Evolutionary conservation across 192 early-diverging fungal species (phyloP).

Genomic region (Backusella mclennaniae): DNA sequence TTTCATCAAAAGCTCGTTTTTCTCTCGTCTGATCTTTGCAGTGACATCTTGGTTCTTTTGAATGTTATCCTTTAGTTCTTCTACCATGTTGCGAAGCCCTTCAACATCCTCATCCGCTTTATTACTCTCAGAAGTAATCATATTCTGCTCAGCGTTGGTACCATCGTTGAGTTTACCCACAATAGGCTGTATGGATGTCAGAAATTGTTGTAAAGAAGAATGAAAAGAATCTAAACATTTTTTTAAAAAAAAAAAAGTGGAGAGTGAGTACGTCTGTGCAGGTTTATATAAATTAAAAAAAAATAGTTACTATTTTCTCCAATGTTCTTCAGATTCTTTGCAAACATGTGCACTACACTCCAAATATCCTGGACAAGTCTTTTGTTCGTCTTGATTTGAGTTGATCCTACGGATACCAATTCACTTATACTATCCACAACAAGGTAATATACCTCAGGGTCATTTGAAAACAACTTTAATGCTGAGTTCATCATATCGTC

Average conservation of each 20-base stretch:
- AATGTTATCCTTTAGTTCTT: constrained; percentile 18
- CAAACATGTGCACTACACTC: constrained; percentile 49
- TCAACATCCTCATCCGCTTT: constrained; percentile 22
- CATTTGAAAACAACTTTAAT: constrained; percentile 12
- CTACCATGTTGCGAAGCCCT: constrained; percentile 25
- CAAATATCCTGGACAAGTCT: constrained; percentile 45
- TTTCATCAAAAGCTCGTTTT: constrained; percentile 33
- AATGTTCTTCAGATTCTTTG: constrained; percentile 21
- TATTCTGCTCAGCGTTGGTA: not conserved
- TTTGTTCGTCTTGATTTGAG: constrained; percentile 10
- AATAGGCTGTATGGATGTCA: constrained; percentile 25
- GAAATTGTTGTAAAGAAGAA: constrained; percentile 17
- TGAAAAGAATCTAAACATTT: constrained; percentile 16
- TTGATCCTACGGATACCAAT: constrained; percentile 6
- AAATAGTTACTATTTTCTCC: constrained; percentile 12
- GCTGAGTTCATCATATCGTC: constrained; percentile 24
- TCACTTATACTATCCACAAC: constrained; percentile 26
- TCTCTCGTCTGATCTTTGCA: constrained; percentile 30
- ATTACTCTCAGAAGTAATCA: not conserved
- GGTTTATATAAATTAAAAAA: not conserved
- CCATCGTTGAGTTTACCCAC: constrained; percentile 22
- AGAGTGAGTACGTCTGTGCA: not conserved
- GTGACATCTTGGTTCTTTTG: constrained; percentile 18
- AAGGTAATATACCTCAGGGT: constrained; percentile 27
- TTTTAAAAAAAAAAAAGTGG: too few species aligned